These are phyloP conservation scores for Cerrena zonata DNA, from an alignment of 1,284 basidiomycete genomes.

Conservation along the genomic window DNA sequence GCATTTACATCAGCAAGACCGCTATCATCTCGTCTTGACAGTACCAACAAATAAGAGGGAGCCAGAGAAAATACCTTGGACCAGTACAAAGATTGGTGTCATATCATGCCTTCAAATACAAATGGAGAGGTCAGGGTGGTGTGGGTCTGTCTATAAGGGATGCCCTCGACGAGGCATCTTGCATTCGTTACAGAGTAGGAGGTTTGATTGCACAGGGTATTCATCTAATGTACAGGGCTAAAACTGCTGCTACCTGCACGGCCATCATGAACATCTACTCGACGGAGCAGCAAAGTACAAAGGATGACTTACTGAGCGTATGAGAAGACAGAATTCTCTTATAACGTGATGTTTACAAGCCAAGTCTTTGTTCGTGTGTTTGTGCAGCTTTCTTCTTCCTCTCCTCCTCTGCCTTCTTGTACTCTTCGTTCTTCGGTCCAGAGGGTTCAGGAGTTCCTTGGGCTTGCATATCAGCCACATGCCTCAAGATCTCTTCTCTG, in stretches of 20 bases:
- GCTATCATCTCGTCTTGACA: neutral
- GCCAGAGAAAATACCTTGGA: conserved; percentile 33
- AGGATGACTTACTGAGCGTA: too few species aligned
- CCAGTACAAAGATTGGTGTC: too few species aligned
- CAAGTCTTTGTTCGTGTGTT: conserved; percentile 5
- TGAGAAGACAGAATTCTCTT: too few species aligned
- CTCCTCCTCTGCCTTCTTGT: conserved; percentile 1
- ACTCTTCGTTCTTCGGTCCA: neutral
- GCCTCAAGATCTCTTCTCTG: conserved; percentile 33
- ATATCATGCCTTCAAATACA: too few species aligned
- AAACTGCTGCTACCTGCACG: neutral
- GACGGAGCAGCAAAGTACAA: neutral
- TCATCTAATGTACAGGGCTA: neutral
- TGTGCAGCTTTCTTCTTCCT: conserved; percentile 4
- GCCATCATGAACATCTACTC: neutral
- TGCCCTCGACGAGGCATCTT: too few species aligned
- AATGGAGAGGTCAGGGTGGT: too few species aligned
- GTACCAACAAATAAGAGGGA: conserved; percentile 27
- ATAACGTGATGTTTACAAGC: neutral
- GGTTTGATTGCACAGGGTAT: conserved; percentile 1
- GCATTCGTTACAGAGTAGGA: conserved; percentile 35
- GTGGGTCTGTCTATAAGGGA: too few species aligned
- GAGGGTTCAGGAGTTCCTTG: neutral
- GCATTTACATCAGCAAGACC: conserved; percentile 30
- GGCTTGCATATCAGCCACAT: neutral